phyloP scores from a whole-genome alignment of 2,329 filamentous ascomycete species.

The Alternaria gaisen region DNA sequence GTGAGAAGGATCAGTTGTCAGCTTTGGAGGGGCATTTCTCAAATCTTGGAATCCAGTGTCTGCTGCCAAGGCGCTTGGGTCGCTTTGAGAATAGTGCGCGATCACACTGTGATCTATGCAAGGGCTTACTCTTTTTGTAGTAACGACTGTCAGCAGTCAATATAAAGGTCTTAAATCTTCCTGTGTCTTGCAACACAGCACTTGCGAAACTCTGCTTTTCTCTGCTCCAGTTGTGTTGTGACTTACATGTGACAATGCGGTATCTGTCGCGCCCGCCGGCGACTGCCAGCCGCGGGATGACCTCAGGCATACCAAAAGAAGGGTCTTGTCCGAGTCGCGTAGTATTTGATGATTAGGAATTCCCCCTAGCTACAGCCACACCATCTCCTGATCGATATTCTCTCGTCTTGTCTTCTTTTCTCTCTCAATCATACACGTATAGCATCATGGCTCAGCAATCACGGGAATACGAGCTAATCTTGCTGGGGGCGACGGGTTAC shows the following conservation, averaged over 20 bases:
- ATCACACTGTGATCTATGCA: slow-evolving; percentile 1
- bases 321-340: slow-evolving; percentile 28
- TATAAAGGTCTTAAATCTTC: not conserved
- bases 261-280: slow-evolving; percentile 15
- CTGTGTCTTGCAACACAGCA: not conserved
- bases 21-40: slow-evolving; percentile 16
- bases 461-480: slow-evolving; percentile 70
- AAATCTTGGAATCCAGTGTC: slow-evolving; percentile 6
- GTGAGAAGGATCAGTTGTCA: slow-evolving; percentile 19
- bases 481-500: slow-evolving; percentile 79
- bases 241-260: slow-evolving; percentile 1
- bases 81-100: not conserved
- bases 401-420: slow-evolving; percentile 13
- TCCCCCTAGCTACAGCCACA: slow-evolving; percentile 16
- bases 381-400: not conserved
- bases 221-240: not conserved
- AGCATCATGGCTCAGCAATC: slow-evolving; percentile 36
- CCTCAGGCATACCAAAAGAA: slow-evolving; percentile 30
- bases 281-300: slow-evolving; percentile 30
- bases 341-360: slow-evolving; percentile 21
- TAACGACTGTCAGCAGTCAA: not conserved
- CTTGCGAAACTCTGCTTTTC: not conserved
- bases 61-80: slow-evolving; percentile 11
- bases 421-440: slow-evolving; percentile 4
- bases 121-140: not conserved